A percentile compares a stretch with the other conserved stretches of the same genome.
Conservation (phyloP, 1,284 basidiomycete species). For the Cutaneotrichosporon curvatum region DNA sequence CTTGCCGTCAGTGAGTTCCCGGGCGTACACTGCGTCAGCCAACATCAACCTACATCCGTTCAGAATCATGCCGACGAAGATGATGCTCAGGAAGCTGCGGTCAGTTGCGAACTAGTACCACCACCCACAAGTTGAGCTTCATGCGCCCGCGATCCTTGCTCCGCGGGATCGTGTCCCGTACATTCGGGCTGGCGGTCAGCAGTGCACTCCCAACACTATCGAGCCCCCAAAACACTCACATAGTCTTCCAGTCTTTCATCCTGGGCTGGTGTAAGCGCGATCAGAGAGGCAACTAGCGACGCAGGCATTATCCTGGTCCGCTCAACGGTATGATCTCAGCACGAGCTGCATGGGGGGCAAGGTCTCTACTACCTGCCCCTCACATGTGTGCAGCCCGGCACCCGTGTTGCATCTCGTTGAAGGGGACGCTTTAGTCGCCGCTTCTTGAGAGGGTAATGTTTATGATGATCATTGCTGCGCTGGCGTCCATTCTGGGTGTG, state of each 20-base stretch:
- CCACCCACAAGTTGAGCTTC: constrained; percentile 47
- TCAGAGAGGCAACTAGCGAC: constrained; percentile 44
- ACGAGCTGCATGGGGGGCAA: constrained; percentile 18
- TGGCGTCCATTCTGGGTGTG: background rate
- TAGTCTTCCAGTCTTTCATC: constrained; percentile 39
- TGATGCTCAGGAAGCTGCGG: constrained; percentile 43
- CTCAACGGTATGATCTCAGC: constrained; percentile 50
- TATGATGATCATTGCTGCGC: background rate
- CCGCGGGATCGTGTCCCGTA: constrained; percentile 38
- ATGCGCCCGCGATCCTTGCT: constrained; percentile 42
- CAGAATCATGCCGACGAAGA: constrained; percentile 46
- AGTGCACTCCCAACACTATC: background rate
- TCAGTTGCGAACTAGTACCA: background rate
- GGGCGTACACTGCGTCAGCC: background rate
- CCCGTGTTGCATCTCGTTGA: constrained; percentile 42
- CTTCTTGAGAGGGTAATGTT: background rate
- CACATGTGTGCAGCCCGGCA: constrained; percentile 27
- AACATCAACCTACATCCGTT: constrained; percentile 41
- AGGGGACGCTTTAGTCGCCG: background rate
- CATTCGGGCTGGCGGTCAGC: constrained; percentile 36
- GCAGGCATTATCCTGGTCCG: constrained; percentile 49
- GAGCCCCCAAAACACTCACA: too few species aligned
- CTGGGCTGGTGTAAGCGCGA: constrained; percentile 26
- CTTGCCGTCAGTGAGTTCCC: constrained; percentile 13
- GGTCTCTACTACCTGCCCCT: background rate